These are phyloP conservation scores for Candida buenavistaensis DNA, from an alignment of 1,139 yeast genomes.

Conservation along the genomic window DNA sequence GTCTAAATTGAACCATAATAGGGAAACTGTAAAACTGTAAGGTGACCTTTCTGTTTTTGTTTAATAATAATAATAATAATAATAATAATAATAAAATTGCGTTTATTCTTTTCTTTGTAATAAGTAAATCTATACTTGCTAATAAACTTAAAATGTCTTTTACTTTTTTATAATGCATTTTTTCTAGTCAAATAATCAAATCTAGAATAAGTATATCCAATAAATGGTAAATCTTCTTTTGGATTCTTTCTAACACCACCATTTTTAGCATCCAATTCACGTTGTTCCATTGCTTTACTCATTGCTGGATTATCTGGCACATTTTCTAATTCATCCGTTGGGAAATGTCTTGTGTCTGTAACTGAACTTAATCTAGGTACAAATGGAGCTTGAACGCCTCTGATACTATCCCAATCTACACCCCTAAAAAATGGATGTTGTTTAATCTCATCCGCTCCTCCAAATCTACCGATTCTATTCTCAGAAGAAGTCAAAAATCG, in stretches of 20 bases:
- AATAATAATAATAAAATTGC: too few relatives aligned
- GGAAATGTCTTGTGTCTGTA: conserved; percentile 97
- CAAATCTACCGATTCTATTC: conserved; percentile 83
- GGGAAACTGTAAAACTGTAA: too few relatives aligned
- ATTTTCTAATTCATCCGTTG: conserved; percentile 93
- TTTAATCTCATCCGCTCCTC: conserved; percentile 93
- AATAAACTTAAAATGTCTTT: too few relatives aligned
- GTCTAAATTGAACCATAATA: too few relatives aligned
- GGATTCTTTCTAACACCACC: conserved; percentile 44
- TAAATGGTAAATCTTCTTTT: conserved; percentile 91
- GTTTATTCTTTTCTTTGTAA: too few relatives aligned
- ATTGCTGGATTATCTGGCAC: conserved; percentile 93
- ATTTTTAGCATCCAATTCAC: conserved; percentile 40
- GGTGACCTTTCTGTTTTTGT: too few relatives aligned
- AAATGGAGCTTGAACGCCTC: conserved; percentile 94
- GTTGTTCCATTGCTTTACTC: conserved; percentile 65
- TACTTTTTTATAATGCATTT: conserved; percentile 58
- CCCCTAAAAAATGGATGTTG: conserved; percentile 93
- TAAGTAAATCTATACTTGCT: too few relatives aligned
- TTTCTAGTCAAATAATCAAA: conserved; percentile 89
- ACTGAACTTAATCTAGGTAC: conserved; percentile 64
- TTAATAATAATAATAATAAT: too few relatives aligned
- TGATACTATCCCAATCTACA: conserved; percentile 92
- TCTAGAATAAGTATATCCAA: conserved; percentile 93
- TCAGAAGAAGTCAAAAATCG: conserved; percentile 82